Base-by-base conservation (phyloP, 2,329 filamentous ascomycete species). In the Epichloe brachyelytri region DNA sequence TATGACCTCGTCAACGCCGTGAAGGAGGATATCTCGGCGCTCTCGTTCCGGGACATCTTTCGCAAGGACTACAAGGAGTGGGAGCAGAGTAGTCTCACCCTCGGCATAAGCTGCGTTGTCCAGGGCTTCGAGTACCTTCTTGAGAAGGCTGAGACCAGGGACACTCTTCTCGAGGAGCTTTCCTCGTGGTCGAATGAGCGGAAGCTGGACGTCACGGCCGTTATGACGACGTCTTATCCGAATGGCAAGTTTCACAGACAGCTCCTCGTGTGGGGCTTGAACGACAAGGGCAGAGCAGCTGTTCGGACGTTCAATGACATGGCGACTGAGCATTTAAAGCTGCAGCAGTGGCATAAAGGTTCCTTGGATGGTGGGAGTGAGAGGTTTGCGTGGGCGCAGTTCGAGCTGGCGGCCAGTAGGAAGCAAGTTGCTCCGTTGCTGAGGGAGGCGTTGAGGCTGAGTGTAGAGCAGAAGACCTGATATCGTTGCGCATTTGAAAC, bases 51-150 rank as follows among this genome's bases (percentile, higher is more conserved):
- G 20, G 86, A 90, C 58, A 76, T 90, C 39, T 66, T 91, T 49
- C 75, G 85, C 56, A 91, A 91, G 65, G 87, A 94, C 67, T 94
- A 90, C 68, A 94, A 94, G 69, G 76, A 86, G 61, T 93, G 86
- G 86, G 69, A 68, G 11, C 78, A 80, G 51, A 69, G 69, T 11
- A 68, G 65, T 0, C 62, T 80, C 38, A 72, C 68, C 17, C 72
- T 91, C 4, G 86, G 86, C n/a, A 79, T 87, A 15, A 79, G 79
- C 58, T 78, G 78, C 41, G 72, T 83, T 3, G 79, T 85, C 3
- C 80, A 80, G 57, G 68, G 75, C n/a, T 65, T 90, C 5, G 65
- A 68, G 4, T 86, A 81, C 55, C 65, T 90, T 39, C 62, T 79
- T 11, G 59, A 65, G 14, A 79, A 79, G 57, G 78, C 77, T 2